Evolutionary conservation across 176 grass and related monocot species (phyloP).

Genomic region (Bromus sterilis): DNA sequence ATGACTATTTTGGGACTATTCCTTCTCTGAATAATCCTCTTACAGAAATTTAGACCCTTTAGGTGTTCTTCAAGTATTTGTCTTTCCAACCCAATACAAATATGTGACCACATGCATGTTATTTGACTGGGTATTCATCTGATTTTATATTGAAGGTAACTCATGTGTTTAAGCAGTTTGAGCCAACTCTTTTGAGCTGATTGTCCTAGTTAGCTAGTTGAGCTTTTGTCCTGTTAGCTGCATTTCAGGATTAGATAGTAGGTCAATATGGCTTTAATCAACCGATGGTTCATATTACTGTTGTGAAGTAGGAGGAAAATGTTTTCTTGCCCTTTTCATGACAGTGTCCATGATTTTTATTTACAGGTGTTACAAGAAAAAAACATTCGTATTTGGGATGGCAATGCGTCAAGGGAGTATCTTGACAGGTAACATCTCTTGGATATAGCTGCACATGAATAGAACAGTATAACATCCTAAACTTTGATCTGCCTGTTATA

Average conservation of each 20-base stretch:
- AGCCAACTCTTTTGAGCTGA: neutral
- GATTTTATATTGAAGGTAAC: neutral
- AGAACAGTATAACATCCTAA: neutral
- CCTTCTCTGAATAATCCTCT: neutral
- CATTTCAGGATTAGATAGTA: neutral
- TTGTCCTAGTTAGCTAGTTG: neutral
- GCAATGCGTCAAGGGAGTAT: slow-evolving; percentile 87
- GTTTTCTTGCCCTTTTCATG: neutral
- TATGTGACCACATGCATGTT: neutral
- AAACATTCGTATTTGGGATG: slow-evolving; percentile 86
- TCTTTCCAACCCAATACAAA: neutral
- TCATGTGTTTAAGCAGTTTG: neutral
- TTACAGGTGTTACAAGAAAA: slow-evolving; percentile 75
- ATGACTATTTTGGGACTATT: neutral
- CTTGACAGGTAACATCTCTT: slow-evolving; percentile 62
- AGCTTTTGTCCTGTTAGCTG: neutral
- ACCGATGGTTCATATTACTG: neutral
- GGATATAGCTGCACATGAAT: neutral
- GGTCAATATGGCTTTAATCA: neutral
- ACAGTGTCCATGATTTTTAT: neutral
- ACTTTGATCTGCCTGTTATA: slow-evolving; percentile 3
- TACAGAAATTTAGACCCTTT: neutral
- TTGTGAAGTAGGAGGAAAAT: neutral
- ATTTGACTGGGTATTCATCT: neutral
- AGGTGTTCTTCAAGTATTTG: neutral